Base-by-base conservation (phyloP, 2,329 filamentous ascomycete genomes). In the Sclerotinia minor region DNA sequence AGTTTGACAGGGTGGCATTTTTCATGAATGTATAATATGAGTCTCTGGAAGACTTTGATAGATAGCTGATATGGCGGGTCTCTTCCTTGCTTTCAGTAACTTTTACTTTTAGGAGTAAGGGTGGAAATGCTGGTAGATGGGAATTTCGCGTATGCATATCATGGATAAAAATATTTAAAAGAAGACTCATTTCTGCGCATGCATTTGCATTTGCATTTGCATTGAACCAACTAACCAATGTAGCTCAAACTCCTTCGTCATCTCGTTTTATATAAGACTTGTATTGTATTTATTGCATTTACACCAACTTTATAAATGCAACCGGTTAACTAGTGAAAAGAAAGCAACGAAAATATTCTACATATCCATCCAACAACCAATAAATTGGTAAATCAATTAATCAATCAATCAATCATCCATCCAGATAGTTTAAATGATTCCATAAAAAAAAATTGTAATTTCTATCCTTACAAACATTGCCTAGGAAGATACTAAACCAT, bases 21-120 rank as follows among this genome's bases (percentile, higher is more conserved):
- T 61, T 50, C 32, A 26, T 50, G 7, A 19, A 50, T 63, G 45
- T 63, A 63, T 32, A 63, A 63, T 50, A 63, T n/a, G n/a, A 63
- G 45, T 38, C 45, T 63, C 21, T 6, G n/a, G n/a, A 1, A 50
- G 59, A 9, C 59, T 63, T 38, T 50, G 45, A 52, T 63, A 50
- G 29, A 38, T 50, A 50, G n/a, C 38, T 50, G 24, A 26, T 35
- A 63, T 63, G 44, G 21, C 17, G 29, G n/a, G 32, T 24, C 19
- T 50, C 45, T 61, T 19, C 35, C 59, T 61, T 63, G 59, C 59
- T 38, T n/a, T 17, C 21, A 13, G 44, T 38, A 7, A 15, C 59
- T 63, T 50, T 41, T 63, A 13, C 45, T 63, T 15, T 50, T 15
- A 26, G 45, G 59, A 63, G 45, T 38, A 49, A 63, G n/a, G 59